Base-by-base conservation (phyloP, 1,139 yeast genomes). In the Candida frijolesensis region DNA sequence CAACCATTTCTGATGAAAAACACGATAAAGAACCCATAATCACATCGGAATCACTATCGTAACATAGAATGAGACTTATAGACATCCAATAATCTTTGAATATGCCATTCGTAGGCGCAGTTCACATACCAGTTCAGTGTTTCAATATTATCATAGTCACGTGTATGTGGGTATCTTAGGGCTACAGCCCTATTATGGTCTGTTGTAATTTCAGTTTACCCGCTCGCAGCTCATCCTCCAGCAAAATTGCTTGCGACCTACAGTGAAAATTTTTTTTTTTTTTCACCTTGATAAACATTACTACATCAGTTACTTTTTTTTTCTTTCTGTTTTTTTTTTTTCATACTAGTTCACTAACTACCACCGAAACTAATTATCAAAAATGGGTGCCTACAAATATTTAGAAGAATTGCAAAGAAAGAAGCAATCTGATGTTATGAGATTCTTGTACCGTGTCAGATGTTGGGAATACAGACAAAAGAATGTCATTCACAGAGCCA, bases 391-490 rank as follows among this genome's bases (percentile, higher is more conserved):
- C 85, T 94, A 94, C 96, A 94, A 94, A 81, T 94, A 94, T 80
- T 87, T 94, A 78, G 97, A 94, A 84, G 99, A 94, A 83, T 87
- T 95, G 79, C 95, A 92, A 81, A 92, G 97, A 86, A 94, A 94
- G 96, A 94, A 94, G 88, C 99, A 94, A 85, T 91, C 97, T 73
- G 99, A 94, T 82, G 97, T 94, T 72, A 83, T 89, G 84, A 90
- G 99, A 83, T 94, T 92, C 91, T 84, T 94, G 74, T 89, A 88
- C 82, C 89, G 99, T 81, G 96, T 94, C 85, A 90, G 99, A 89
- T 95, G 97, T 84, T 94, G 99, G 99, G 99, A 94, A 82, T 94
- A 90, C 96, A 92, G 99, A 86, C 99, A 94, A 84, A 87, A 88
- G 85, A 87, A 84, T 73, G 99, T 91, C 68, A 88, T 94, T 80